A percentile compares a stretch with the other conserved stretches of the same genome.
Evolutionary conservation across 2,329 filamentous ascomycete species (phyloP).

Genomic region (Chaetomium globosum): DNA sequence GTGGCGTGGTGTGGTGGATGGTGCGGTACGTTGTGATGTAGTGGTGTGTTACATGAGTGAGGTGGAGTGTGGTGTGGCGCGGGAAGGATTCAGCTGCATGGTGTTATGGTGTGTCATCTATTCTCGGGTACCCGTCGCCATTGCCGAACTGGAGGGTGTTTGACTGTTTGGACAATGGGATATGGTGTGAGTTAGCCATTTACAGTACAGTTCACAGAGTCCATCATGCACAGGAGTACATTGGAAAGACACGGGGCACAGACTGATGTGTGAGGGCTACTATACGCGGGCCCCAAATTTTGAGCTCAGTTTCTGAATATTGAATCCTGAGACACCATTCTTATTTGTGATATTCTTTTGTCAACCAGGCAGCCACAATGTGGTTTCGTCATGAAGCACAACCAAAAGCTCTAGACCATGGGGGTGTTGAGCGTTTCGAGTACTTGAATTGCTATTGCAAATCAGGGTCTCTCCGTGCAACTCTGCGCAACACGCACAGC

Average conservation of each 20-base stretch:
- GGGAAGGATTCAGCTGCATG: slow-evolving; percentile 6
- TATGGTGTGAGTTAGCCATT: background rate
- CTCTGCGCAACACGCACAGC: background rate
- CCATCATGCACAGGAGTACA: background rate
- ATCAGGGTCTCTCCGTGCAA: slow-evolving; percentile 1
- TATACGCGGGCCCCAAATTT: too few relatives aligned
- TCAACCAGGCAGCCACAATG: background rate
- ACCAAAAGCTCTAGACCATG: background rate
- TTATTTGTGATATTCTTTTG: background rate
- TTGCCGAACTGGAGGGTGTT: background rate
- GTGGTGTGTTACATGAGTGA: background rate
- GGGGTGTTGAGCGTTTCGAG: background rate
- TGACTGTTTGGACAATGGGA: background rate
- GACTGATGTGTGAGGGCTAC: background rate
- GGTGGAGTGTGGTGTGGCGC: background rate
- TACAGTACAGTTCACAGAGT: background rate
- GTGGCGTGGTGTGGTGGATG: background rate
- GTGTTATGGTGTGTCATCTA: background rate
- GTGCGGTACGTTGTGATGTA: background rate
- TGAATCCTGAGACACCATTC: background rate
- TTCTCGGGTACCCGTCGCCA: background rate
- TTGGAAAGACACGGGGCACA: background rate
- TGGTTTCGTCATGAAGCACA: background rate
- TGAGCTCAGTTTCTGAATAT: background rate
- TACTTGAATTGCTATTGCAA: slow-evolving; percentile 5